phyloP scores from a whole-genome alignment of 345 rosid species.

The Dipteronia dyeriana region DNA sequence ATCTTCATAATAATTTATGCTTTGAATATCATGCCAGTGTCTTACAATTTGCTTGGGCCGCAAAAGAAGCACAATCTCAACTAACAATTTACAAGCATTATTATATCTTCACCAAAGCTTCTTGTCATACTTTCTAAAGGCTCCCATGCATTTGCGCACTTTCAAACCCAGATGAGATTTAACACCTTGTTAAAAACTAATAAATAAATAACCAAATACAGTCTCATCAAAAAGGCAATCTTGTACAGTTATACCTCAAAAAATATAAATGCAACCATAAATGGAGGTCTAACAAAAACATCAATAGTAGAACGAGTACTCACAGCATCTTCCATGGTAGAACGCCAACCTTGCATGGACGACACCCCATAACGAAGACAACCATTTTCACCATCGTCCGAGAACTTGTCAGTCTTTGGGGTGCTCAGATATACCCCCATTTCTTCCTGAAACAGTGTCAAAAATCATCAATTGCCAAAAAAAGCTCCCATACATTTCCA shows the following conservation, averaged over 20 bases:
- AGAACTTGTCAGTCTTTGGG: slow-evolving; percentile 76
- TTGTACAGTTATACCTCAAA: neutral
- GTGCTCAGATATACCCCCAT: slow-evolving; percentile 84
- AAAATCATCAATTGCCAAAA: neutral
- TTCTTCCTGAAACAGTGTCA: slow-evolving; percentile 25
- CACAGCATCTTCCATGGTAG: slow-evolving; percentile 91
- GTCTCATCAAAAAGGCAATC: neutral
- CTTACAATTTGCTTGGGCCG: neutral
- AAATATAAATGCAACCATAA: neutral
- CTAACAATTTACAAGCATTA: neutral
- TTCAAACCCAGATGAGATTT: neutral
- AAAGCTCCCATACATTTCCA: neutral
- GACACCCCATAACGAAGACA: slow-evolving; percentile 66
- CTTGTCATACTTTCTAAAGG: neutral
- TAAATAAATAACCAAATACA: neutral
- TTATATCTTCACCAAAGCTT: neutral
- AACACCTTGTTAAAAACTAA: neutral
- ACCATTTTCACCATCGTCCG: slow-evolving; percentile 72
- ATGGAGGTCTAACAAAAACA: neutral
- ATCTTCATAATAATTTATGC: neutral
- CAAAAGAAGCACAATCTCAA: neutral
- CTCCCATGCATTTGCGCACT: neutral
- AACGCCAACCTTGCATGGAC: slow-evolving; percentile 92
- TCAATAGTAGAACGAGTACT: slow-evolving; percentile 25
- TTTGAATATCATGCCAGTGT: neutral